Evolutionary conservation across 805 yeast genomes (phyloP).

Genomic region (Pichia scutulata): DNA sequence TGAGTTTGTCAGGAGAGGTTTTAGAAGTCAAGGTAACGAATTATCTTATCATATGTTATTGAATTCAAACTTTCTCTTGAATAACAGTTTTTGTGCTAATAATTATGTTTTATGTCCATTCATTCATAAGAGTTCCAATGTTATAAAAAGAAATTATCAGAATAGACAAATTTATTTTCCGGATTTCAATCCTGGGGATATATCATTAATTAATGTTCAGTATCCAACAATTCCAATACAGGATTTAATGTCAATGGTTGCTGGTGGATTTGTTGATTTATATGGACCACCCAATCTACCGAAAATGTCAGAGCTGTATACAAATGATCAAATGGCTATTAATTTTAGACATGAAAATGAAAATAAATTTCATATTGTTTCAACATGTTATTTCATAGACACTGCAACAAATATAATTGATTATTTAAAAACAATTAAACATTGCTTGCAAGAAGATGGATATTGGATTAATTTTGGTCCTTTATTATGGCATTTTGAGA

Average conservation of each 20-base stretch:
- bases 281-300: constrained; percentile 44
- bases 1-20: constrained; percentile 49
- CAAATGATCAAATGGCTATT: constrained; percentile 31
- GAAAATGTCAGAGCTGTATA: constrained; percentile 29
- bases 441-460: constrained; percentile 39
- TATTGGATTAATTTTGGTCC: constrained; percentile 66
- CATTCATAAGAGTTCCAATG: constrained; percentile 44
- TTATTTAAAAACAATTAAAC: constrained; percentile 41
- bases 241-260: constrained; percentile 60
- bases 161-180: constrained; percentile 46
- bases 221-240: constrained; percentile 36
- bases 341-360: constrained; percentile 36
- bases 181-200: constrained; percentile 38
- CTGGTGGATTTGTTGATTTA: constrained; percentile 65
- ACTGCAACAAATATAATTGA: constrained; percentile 55
- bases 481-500: constrained; percentile 64
- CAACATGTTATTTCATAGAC: constrained; percentile 57
- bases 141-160: constrained; percentile 38
- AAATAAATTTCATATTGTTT: constrained; percentile 36
- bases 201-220: constrained; percentile 26
- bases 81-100: constrained; percentile 35
- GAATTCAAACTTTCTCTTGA: constrained; percentile 46
- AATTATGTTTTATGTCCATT: constrained; percentile 43
- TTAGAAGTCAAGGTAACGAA: constrained; percentile 61
- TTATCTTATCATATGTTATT: constrained; percentile 58